Evolutionary conservation across 495 filamentous ascomycete species (phyloP).

Genomic region (Podospora australis): DNA sequence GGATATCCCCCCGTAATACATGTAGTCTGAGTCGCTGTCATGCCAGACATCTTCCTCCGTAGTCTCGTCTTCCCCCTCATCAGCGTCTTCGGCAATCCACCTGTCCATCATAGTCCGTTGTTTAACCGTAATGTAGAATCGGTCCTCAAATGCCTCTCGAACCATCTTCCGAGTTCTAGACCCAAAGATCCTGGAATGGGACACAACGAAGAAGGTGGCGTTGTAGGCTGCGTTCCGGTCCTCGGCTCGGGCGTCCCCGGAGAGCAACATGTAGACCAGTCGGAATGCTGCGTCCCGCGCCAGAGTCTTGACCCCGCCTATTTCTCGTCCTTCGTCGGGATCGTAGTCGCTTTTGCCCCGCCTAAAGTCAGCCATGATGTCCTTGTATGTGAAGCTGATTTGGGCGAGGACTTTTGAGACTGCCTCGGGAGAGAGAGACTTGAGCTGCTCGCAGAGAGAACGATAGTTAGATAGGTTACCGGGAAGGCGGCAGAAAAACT

Average conservation of each 20-base stretch:
- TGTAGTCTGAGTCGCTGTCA: neutral
- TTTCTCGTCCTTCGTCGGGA: neutral
- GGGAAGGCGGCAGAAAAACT: slow-evolving; percentile 25
- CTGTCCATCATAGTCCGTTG: slow-evolving; percentile 11
- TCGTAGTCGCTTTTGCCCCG: slow-evolving; percentile 13
- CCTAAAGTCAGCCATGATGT: slow-evolving; percentile 18
- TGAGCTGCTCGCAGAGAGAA: slow-evolving; percentile 16
- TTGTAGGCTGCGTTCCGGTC: slow-evolving; percentile 18
- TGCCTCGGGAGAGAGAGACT: slow-evolving; percentile 14
- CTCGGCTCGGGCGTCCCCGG: slow-evolving; percentile 1
- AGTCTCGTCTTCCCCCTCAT: neutral
- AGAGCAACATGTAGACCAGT: slow-evolving; percentile 19
- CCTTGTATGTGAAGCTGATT: neutral
- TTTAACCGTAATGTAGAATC: slow-evolving; percentile 14
- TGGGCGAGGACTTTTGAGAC: slow-evolving; percentile 5
- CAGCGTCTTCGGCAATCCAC: neutral
- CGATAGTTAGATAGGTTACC: slow-evolving; percentile 15
- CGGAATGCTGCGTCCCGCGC: slow-evolving; percentile 22
- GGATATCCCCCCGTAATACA: too few species aligned
- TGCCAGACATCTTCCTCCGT: slow-evolving; percentile 1
- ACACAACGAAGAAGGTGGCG: slow-evolving; percentile 17
- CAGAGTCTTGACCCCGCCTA: neutral
- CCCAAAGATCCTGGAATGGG: slow-evolving; percentile 16
- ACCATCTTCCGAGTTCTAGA: slow-evolving; percentile 18
- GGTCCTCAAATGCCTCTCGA: slow-evolving; percentile 18